Base-by-base conservation (phyloP, 2,329 filamentous ascomycete species). In the Botryotinia narcissicola region DNA sequence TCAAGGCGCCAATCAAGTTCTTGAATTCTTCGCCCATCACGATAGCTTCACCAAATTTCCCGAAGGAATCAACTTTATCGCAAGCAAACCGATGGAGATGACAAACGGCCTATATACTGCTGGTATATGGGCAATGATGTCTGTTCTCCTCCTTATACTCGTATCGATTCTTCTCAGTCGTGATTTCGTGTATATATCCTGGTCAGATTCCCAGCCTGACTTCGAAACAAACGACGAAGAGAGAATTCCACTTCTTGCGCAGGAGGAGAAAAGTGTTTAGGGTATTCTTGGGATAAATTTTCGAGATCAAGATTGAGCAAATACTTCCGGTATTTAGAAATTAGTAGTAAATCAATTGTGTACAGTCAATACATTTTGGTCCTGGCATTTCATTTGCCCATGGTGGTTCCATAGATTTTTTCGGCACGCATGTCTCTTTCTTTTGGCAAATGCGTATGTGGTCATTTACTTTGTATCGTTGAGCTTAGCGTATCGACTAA, bases 141-240 rank as follows among this genome's bases (percentile, higher is more conserved):
- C 9, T 35, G 5, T n/a, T 25, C 32, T 37, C 20, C 22, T 61
- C 32, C 14, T 37, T 7, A 61, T 61, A 9, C 12, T 14, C 32
- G 29, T 29, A 10, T 22, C 20, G 29, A 20, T 32, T 35, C 1
- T 60, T 37, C 32, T 25, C 20, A 37, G n/a, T 29, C 5, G 25
- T 18, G 1, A 54, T 9, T 18, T 0, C 51, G 6, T 18, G 0
- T 12, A 29, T n/a, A 3, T n/a, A 14, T 14, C 14, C 25, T 54
- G 5, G 0, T n/a, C n/a, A 54, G 14, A 18, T 54, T 18, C 6
- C 14, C 1, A 18, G 1, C n/a, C 2, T 16, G 7, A 4, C 25
- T 3, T 18, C 5, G 6, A 29, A n/a, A 5, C 8, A 9, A 8
- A 1, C 6, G 7, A 8, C 8, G 6, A 18, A 8, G 51, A 54